These are phyloP conservation scores for Pneumocystis sp. DNA, from an alignment of 1,139 yeast genomes.

Conservation along the genomic window DNA sequence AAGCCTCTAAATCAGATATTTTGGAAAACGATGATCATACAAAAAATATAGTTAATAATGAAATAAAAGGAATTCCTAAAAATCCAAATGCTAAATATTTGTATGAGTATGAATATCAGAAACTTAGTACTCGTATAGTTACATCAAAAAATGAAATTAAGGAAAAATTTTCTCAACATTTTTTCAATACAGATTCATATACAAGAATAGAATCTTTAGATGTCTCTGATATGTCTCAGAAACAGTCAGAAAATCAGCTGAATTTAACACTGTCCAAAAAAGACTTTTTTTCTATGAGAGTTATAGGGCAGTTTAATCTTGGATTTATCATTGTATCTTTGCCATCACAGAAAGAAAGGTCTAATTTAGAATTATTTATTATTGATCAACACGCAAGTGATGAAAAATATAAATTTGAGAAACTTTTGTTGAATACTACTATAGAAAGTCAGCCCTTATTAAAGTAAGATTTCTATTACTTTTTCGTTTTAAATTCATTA, in stretches of 20 bases:
- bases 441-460: slow-evolving; percentile 61
- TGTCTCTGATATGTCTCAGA: slow-evolving; percentile 23
- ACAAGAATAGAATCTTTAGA: slow-evolving; percentile 4
- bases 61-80: neutral
- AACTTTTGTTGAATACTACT: slow-evolving; percentile 37
- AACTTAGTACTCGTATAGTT: neutral
- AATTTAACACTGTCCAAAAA: slow-evolving; percentile 42
- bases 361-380: slow-evolving; percentile 52
- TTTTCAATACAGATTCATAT: neutral
- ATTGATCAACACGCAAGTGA: slow-evolving; percentile 97
- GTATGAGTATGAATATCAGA: neutral
- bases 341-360: slow-evolving; percentile 18
- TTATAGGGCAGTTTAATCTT: slow-evolving; percentile 83
- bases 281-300: slow-evolving; percentile 55
- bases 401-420: slow-evolving; percentile 82
- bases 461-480: slow-evolving; percentile 14
- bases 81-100: neutral
- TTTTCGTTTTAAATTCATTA: no score
- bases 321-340: slow-evolving; percentile 71
- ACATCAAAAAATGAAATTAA: neutral
- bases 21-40: neutral
- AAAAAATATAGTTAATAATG: neutral
- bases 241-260: slow-evolving; percentile 38
- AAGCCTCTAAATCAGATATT: neutral
- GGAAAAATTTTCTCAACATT: neutral